Evolutionary conservation across 331 rosid species (phyloP).

Genomic region (Ulmus americana): DNA sequence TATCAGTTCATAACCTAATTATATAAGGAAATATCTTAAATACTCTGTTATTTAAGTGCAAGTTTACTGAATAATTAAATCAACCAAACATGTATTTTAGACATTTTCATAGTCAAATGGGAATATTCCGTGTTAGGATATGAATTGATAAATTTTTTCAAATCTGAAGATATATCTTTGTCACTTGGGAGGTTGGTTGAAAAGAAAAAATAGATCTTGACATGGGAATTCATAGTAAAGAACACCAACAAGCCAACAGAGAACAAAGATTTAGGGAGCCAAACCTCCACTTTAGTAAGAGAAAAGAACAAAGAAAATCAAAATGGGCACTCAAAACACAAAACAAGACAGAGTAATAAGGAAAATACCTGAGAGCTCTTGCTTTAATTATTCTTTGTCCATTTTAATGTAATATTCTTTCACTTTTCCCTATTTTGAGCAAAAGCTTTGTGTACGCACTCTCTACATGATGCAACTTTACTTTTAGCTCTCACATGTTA

Average conservation of each 20-base stretch:
- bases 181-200: slow-evolving; percentile 23
- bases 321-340: slow-evolving; percentile 36
- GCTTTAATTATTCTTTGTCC: slow-evolving; percentile 18
- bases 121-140: too few species aligned
- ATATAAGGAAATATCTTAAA: too few species aligned
- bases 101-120: too few species aligned
- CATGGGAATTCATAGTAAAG: slow-evolving; percentile 2
- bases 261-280: too few species aligned
- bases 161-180: too few species aligned
- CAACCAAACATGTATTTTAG: too few species aligned
- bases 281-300: slow-evolving; percentile 36
- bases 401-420: slow-evolving; percentile 27
- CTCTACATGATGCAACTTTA: slow-evolving; percentile 9
- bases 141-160: too few species aligned
- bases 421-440: slow-evolving; percentile 28
- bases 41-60: too few species aligned
- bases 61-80: too few species aligned
- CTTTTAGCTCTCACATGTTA: neutral
- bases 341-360: slow-evolving; percentile 31
- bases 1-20: too few species aligned
- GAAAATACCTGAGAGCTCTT: slow-evolving; percentile 30
- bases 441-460: slow-evolving; percentile 25
- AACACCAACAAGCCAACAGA: slow-evolving; percentile 16
- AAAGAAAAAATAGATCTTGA: slow-evolving; percentile 23
- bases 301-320: slow-evolving; percentile 16